A percentile compares a stretch with the other conserved stretches of the same genome.
phyloP scores from a whole-genome alignment of 75 land plant genomes.

The Pinus albicaulis region DNA sequence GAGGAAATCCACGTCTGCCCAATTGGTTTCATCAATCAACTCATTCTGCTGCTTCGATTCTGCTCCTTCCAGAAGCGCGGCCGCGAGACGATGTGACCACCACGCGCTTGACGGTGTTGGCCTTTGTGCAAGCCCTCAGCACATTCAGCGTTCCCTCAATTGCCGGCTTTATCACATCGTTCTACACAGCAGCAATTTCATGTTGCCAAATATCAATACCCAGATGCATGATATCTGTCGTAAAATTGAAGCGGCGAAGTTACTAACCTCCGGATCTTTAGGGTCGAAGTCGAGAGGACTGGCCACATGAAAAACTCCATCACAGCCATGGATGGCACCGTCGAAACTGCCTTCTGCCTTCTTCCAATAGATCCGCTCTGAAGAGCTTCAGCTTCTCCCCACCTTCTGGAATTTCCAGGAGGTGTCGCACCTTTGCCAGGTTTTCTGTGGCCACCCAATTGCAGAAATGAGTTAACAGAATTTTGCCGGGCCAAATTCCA shows the following conservation, averaged over 20 bases:
- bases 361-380: slow-evolving; percentile 32
- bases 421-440: slow-evolving; percentile 19
- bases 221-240: no score
- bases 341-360: slow-evolving; percentile 31
- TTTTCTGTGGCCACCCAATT: slow-evolving; percentile 20
- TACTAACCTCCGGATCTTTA: slow-evolving; percentile 26
- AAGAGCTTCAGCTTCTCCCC: slow-evolving; percentile 27
- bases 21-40: slow-evolving; percentile 43
- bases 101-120: slow-evolving; percentile 42
- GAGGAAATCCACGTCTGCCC: slow-evolving; percentile 14
- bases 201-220: no score
- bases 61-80: slow-evolving; percentile 30
- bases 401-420: slow-evolving; percentile 27
- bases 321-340: slow-evolving; percentile 24
- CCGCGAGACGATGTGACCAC: slow-evolving; percentile 61
- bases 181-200: neutral
- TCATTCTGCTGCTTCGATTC: slow-evolving; percentile 2
- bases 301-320: slow-evolving; percentile 37
- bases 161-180: slow-evolving; percentile 43
- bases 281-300: slow-evolving; percentile 18
- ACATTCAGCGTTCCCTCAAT: slow-evolving; percentile 47
- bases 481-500: no score
- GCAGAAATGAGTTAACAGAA: neutral
- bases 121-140: slow-evolving; percentile 40
- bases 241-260: no score